These are phyloP conservation scores for Amanita exitialis DNA, from an alignment of 768 basidiomycete genomes.

Conservation along the genomic window DNA sequence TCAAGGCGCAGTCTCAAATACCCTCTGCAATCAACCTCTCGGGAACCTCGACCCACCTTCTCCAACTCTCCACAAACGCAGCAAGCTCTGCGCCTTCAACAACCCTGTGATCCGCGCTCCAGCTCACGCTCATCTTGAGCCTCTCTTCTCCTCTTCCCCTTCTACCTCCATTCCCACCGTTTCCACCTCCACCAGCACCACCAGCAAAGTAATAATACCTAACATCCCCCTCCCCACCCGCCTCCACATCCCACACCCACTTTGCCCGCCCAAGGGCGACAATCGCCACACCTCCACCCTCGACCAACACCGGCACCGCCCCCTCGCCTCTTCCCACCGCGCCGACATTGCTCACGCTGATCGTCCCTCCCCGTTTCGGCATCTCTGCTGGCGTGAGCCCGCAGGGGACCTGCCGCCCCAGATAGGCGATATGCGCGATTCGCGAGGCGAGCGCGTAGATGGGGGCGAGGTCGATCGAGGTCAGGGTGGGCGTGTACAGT, in stretches of 20 bases:
- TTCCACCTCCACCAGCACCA: background rate
- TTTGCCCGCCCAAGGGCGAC: conserved; percentile 72
- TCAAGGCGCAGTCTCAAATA: conserved; percentile 17
- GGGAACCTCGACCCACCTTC: conserved; percentile 68
- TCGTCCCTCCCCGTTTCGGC: conserved; percentile 66
- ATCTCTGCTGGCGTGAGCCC: conserved; percentile 59
- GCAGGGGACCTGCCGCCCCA: conserved; percentile 59
- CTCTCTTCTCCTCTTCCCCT: conserved; percentile 33
- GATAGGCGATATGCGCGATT: conserved; percentile 48
- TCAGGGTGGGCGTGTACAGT: conserved; percentile 72
- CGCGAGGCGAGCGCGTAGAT: conserved; percentile 54
- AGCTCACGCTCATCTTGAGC: conserved; percentile 58
- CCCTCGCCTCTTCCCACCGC: conserved; percentile 64
- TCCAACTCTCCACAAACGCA: conserved; percentile 83
- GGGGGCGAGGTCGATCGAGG: conserved; percentile 39
- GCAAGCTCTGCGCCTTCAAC: conserved; percentile 86
- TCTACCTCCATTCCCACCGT: conserved; percentile 9
- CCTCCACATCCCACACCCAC: conserved; percentile 67
- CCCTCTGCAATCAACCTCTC: conserved; percentile 53
- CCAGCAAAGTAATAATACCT: conserved; percentile 24
- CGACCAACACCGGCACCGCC: conserved; percentile 69
- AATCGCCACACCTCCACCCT: conserved; percentile 79
- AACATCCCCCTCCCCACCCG: conserved; percentile 20
- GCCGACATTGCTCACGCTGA: conserved; percentile 78
- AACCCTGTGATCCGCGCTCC: conserved; percentile 82